Conservation (phyloP, 768 basidiomycete genomes). For the Rhodotorula toruloides region DNA sequence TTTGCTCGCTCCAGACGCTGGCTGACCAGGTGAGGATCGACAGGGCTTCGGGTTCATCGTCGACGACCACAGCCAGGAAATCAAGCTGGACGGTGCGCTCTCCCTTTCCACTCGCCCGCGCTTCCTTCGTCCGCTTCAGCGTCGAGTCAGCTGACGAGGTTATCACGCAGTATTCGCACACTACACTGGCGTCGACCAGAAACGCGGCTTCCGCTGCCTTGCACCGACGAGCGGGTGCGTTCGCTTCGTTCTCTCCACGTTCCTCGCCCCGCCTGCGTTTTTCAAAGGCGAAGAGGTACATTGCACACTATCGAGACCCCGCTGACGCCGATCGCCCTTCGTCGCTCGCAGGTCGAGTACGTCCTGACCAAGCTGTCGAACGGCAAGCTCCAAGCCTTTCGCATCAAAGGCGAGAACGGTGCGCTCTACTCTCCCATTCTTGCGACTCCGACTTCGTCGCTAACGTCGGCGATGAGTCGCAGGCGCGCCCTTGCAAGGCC, state of each 20-base stretch:
- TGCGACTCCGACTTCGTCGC: neutral
- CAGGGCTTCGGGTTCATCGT: conserved; percentile 20
- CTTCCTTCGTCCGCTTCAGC: neutral
- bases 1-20: neutral
- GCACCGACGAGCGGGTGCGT: conserved; percentile 7
- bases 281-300: neutral
- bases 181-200: conserved; percentile 8
- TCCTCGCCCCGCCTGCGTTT: neutral
- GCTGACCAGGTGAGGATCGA: neutral
- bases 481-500: conserved; percentile 4
- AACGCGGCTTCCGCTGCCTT: conserved; percentile 11
- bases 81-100: conserved; percentile 10
- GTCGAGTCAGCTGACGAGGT: neutral
- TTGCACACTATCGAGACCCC: neutral
- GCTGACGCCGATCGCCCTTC: neutral
- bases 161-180: conserved; percentile 2
- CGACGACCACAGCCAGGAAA: conserved; percentile 5
- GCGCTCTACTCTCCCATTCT: neutral
- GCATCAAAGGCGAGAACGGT: neutral
- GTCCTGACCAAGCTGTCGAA: neutral
- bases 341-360: conserved; percentile 11
- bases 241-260: neutral
- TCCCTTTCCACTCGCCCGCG: neutral
- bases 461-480: neutral
- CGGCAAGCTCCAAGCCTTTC: conserved; percentile 2